A percentile compares a stretch with the other conserved stretches of the same genome.
Evolutionary conservation across 2,329 filamentous ascomycete genomes (phyloP).

Genomic region (Sclerotinia spermophila): DNA sequence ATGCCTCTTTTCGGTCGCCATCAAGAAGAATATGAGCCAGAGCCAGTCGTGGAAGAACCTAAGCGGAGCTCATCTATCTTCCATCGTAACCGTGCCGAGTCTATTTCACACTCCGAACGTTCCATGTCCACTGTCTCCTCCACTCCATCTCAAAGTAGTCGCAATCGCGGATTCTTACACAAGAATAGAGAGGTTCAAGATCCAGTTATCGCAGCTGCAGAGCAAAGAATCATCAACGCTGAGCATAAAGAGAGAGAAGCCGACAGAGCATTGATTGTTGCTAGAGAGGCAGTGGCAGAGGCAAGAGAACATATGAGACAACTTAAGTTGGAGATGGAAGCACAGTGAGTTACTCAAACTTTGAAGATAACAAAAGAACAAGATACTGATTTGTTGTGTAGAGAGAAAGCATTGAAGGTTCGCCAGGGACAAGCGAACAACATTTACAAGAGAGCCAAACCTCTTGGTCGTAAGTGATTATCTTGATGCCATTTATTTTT

Average conservation of each 20-base stretch:
- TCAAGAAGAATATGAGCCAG: slow-evolving; percentile 5
- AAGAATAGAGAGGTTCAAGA: slow-evolving; percentile 10
- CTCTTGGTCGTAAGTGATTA: slow-evolving; percentile 18
- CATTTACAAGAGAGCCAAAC: slow-evolving; percentile 16
- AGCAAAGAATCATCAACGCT: slow-evolving; percentile 14
- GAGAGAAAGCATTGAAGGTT: slow-evolving; percentile 7
- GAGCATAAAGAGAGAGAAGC: slow-evolving; percentile 15
- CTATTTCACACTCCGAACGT: slow-evolving; percentile 11
- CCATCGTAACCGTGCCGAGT: slow-evolving; percentile 11
- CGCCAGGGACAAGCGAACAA: slow-evolving; percentile 13
- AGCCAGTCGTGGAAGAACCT: slow-evolving; percentile 11
- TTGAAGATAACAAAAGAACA: not conserved
- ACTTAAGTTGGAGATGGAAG: slow-evolving; percentile 9
- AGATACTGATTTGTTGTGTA: slow-evolving; percentile 9
- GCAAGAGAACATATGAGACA: slow-evolving; percentile 14
- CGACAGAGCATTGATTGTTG: slow-evolving; percentile 12
- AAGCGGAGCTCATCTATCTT: slow-evolving; percentile 16
- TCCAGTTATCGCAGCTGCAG: slow-evolving; percentile 11
- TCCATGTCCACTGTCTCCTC: slow-evolving; percentile 8
- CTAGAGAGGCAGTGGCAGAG: slow-evolving; percentile 11
- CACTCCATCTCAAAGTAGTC: not conserved
- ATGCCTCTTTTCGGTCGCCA: slow-evolving; percentile 17
- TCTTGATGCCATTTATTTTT: not conserved
- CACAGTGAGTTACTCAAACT: slow-evolving; percentile 1
- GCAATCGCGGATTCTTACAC: slow-evolving; percentile 7